Conservation (phyloP, 2,329 filamentous ascomycete species). For the Xylariomycetidae sp. region DNA sequence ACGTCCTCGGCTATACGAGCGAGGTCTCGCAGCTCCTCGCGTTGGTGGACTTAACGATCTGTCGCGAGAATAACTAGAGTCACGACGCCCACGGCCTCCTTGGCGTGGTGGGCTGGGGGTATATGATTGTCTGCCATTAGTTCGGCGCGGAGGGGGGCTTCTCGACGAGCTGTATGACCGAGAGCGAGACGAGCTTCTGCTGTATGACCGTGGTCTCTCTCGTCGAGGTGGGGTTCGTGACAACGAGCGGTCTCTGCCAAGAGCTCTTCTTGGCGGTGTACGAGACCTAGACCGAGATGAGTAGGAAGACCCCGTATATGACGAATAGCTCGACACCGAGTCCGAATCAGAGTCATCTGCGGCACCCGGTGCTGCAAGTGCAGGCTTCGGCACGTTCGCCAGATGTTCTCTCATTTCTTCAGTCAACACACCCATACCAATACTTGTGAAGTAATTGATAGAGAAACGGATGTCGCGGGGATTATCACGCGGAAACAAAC, state of each 20-base stretch:
- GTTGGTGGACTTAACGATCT: slow-evolving; percentile 17
- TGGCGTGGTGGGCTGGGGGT: slow-evolving; percentile 17
- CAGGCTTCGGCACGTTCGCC: slow-evolving; percentile 83
- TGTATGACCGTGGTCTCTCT: slow-evolving; percentile 26
- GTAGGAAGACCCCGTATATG: slow-evolving; percentile 61
- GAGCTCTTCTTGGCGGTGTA: slow-evolving; percentile 31
- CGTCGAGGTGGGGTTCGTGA: slow-evolving; percentile 29
- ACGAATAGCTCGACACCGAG: slow-evolving; percentile 74
- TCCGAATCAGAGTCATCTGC: slow-evolving; percentile 61
- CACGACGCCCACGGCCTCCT: slow-evolving; percentile 13
- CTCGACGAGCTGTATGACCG: slow-evolving; percentile 29
- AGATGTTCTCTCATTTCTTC: slow-evolving; percentile 92
- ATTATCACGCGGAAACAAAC: slow-evolving; percentile 86
- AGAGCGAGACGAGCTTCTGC: slow-evolving; percentile 35
- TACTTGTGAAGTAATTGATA: slow-evolving; percentile 99
- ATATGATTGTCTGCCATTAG: slow-evolving; percentile 18
- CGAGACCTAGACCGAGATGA: slow-evolving; percentile 47
- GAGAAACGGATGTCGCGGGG: slow-evolving; percentile 89
- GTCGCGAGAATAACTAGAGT: slow-evolving; percentile 17
- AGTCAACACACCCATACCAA: slow-evolving; percentile 90
- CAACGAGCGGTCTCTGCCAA: slow-evolving; percentile 32
- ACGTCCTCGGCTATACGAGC: slow-evolving; percentile 18
- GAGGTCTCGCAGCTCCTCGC: slow-evolving; percentile 11
- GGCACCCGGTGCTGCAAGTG: slow-evolving; percentile 62
- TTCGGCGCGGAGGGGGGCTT: slow-evolving; percentile 22